Evolutionary conservation across 2,329 filamentous ascomycete genomes (phyloP), one percentile per base, ranked within the genome.

Genomic region (Venturia asperata): DNA sequence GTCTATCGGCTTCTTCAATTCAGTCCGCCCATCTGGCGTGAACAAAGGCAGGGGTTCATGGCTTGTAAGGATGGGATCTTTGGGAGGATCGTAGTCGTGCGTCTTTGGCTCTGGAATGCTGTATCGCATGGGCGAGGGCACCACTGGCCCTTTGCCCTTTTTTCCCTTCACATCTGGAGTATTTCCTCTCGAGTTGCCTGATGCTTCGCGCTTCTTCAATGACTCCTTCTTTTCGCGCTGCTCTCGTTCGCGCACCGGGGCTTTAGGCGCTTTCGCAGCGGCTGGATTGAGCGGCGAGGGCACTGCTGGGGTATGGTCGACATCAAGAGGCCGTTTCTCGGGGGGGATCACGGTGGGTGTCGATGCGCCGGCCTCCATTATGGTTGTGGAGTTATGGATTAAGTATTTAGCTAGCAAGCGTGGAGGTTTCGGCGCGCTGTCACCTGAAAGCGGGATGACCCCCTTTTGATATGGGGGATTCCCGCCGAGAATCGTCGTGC

Each of bases 241-340:
- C 68, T 82, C 81, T 52, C 81, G 74, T 69, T 78, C 72, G 37
- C 74, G 69, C 6, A 79, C 72, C 4, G 76, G 73, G 66, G 73
- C 69, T 67, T 72, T 71, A 7, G 77, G 73, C 4, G 81, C 76
- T 34, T 78, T 76, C 24, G 72, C 71, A 17, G 69, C 24, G 58
- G 88, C 85, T 60, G 87, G 86, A 70, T 92, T 92, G 67, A 92
- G 82, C 37, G 89, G 89, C 13, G 89, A 92, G 2, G 89, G 85
- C 1, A 91, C 81, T 15, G 86, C 82, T 5, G 89, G 89, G 67
- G 82, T 82, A 74, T 92, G 86, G 72, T 85, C 85, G 70, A 90
- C 87, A 67, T 90, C 87, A 67, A 88, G 80, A 27, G 80, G 78
- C 66, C 87, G 85, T 71, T 89, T 89, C 72, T 87, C 82, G 3